Evolutionary conservation across 1,139 yeast genomes (phyloP).

Genomic region (Magnusiomyces sp.): DNA sequence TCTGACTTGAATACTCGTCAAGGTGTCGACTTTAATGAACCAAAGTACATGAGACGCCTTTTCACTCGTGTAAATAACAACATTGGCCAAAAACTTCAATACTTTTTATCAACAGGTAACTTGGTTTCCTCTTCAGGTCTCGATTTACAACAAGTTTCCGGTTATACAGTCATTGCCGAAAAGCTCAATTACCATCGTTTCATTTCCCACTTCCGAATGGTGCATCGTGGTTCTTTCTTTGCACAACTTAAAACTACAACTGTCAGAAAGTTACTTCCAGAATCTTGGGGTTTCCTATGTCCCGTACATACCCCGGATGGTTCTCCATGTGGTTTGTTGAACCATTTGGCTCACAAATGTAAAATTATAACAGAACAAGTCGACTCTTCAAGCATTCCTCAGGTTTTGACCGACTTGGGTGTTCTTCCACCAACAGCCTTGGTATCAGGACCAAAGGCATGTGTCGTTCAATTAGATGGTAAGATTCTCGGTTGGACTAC

Average conservation of each 20-base stretch:
- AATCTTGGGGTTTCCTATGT: conserved; percentile 97
- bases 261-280: conserved; percentile 92
- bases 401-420: conserved; percentile 64
- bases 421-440: conserved; percentile 60
- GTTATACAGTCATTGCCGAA: conserved; percentile 97
- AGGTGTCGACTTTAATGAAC: conserved; percentile 76
- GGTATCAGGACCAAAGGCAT: conserved; percentile 80
- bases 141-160: conserved; percentile 96
- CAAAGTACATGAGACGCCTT: conserved; percentile 74
- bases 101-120: conserved; percentile 94
- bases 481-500: conserved; percentile 89
- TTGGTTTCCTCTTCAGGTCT: conserved; percentile 93
- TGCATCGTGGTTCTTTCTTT: conserved; percentile 98
- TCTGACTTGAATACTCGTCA: conserved; percentile 75
- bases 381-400: conserved; percentile 67
- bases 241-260: conserved; percentile 97
- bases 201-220: conserved; percentile 97
- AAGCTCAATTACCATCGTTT: conserved; percentile 95
- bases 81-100: conserved; percentile 89
- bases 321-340: conserved; percentile 96
- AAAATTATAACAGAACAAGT: conserved; percentile 67
- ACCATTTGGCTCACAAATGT: conserved; percentile 95
- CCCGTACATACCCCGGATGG: conserved; percentile 99
- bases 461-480: conserved; percentile 93
- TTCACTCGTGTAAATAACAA: conserved; percentile 79